A percentile compares a stretch with the other conserved stretches of the same genome.
These are phyloP conservation scores for Schizochytrium sp. DNA, from an alignment of 108 stramenopile genomes.

Conservation along the genomic window DNA sequence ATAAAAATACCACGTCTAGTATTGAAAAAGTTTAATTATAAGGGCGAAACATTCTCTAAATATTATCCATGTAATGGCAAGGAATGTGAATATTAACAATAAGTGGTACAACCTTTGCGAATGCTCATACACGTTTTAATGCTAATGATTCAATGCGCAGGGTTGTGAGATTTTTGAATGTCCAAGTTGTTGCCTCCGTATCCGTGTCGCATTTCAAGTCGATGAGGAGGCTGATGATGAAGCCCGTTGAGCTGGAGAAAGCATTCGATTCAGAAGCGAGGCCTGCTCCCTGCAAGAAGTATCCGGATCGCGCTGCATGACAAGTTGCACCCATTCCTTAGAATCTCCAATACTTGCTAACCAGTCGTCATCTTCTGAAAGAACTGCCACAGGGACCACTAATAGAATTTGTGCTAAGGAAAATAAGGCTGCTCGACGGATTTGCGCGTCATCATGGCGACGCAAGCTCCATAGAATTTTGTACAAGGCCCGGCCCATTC, in stretches of 20 bases:
- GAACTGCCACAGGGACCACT: neutral
- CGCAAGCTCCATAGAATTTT: neutral
- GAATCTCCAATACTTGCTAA: neutral
- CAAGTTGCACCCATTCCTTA: neutral
- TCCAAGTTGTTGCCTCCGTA: conserved; percentile 6
- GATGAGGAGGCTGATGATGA: neutral
- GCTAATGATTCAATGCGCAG: neutral
- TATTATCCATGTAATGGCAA: no score
- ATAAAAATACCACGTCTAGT: no score
- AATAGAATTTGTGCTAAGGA: neutral
- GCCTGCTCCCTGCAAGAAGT: neutral
- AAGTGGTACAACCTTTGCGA: no score
- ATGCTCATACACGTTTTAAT: no score
- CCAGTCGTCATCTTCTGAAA: neutral
- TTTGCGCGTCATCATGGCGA: neutral
- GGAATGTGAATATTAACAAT: no score
- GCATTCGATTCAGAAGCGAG: neutral
- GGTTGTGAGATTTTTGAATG: conserved; percentile 28
- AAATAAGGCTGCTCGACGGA: neutral
- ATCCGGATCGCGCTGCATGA: neutral
- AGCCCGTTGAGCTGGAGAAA: neutral
- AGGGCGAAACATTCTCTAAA: no score
- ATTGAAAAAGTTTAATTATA: no score
- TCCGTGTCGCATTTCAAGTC: conserved; percentile 33
- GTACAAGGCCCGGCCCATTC: neutral